Evolutionary conservation across 208 protist genomes (phyloP), one percentile per base, ranked within the genome.

Genomic region (Lotmaria passim): DNA sequence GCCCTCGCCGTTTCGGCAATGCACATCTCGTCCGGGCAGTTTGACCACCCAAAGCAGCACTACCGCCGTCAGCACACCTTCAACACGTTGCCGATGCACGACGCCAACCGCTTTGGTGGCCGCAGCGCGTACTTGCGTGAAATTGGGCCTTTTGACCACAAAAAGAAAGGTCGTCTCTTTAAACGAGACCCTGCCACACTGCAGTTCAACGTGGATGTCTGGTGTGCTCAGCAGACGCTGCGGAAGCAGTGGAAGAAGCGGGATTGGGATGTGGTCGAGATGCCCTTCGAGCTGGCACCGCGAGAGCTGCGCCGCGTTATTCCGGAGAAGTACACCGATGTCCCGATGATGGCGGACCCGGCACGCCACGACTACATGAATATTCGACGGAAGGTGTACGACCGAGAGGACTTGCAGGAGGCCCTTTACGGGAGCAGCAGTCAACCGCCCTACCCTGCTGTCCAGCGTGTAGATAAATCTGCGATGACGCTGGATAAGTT

Each of bases 131-230:
- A 94, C 59, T 73, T 97, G 58, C 81, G 90, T 1, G 87, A 94
- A 66, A 95, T 93, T 51, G 90, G 88, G 7, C 89, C 89, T 10
- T 74, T 93, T 26, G 83, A 93, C 52, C 82, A 90, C 26, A 93
- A 95, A 48, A 84, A 77, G 41, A 76, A 75, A 21, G 87, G 89
- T 0, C 89, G 89, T 4, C 73, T 80, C 55, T 96, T 94, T 69
- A 96, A 96, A 81, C 82, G 85, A 33, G 87, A 97, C 52, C 71
- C 60, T 0, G 66, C 71, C 4, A 94, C 85, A 33, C 69, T 90
- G 64, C 88, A 95, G 76, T 95, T 85, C 62, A 97, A 95, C 75
- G 90, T 97, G 36, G 93, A 95, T 77, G 75, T 95, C 23, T 97
- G 90, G 89, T 73, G 72, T n/a, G 93, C 93, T 10, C 90, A 97